Evolutionary conservation across 2,329 filamentous ascomycete species (phyloP).

Genomic region (Ophiocordyceps camponoti-saundersi): DNA sequence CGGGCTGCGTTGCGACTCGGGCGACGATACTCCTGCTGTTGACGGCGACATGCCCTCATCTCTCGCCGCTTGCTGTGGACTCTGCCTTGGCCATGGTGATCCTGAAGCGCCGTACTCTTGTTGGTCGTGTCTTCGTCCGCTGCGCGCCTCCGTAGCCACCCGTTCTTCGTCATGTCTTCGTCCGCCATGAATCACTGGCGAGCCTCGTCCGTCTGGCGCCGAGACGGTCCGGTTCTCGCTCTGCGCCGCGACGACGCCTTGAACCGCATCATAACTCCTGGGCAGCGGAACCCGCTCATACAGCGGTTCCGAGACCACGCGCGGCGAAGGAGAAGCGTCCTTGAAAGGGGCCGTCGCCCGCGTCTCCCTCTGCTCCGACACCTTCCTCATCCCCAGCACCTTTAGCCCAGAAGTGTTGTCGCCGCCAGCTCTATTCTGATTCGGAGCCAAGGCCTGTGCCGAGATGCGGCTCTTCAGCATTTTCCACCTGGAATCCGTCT

Average conservation of each 20-base stretch:
- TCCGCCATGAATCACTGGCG: neutral
- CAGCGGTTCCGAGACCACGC: conserved; percentile 11
- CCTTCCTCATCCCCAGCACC: conserved; percentile 9
- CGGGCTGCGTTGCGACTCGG: neutral
- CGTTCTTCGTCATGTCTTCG: neutral
- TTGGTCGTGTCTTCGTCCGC: neutral
- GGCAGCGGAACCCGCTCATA: conserved; percentile 22
- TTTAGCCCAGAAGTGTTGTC: conserved; percentile 9
- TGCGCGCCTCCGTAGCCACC: neutral
- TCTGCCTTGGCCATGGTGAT: neutral
- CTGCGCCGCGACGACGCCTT: conserved; percentile 6
- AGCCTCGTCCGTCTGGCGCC: conserved; percentile 6
- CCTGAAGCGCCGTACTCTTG: neutral
- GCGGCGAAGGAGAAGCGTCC: neutral
- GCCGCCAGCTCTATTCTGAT: conserved; percentile 6
- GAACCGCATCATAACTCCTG: conserved; percentile 16
- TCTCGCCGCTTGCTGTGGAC: neutral
- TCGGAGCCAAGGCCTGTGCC: conserved; percentile 8
- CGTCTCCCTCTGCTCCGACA: conserved; percentile 8
- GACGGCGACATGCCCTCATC: neutral
- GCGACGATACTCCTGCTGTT: neutral
- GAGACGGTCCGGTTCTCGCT: conserved; percentile 13
- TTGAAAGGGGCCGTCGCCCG: neutral
- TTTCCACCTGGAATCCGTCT: conserved; percentile 13
- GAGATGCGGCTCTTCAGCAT: conserved; percentile 15